Percentiles rank a stretch among this genome's conserved stretches.
phyloP scores from a whole-genome alignment of 2,329 filamentous ascomycete genomes.

The Cladosporium sp. region DNA sequence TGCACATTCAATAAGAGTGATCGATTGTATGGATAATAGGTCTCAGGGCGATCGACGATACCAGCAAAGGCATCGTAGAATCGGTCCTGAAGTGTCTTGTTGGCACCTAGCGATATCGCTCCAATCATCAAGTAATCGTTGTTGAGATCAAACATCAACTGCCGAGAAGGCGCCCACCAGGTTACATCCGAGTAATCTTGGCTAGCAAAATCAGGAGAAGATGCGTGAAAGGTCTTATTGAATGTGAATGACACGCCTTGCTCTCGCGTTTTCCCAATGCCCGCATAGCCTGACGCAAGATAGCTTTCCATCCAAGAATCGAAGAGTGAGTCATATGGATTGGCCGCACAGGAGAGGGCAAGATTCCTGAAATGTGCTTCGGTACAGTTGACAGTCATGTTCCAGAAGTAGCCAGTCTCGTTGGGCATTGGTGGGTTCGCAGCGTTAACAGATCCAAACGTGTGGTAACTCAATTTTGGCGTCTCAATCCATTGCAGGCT shows the following conservation, averaged over 20 bases:
- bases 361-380: background rate
- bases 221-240: conserved; percentile 9
- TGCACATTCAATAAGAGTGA: conserved; percentile 15
- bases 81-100: background rate
- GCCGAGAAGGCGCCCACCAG: conserved; percentile 23
- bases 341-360: conserved; percentile 9
- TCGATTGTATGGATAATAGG: conserved; percentile 15
- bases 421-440: background rate
- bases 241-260: background rate
- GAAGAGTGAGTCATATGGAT: conserved; percentile 4
- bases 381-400: background rate
- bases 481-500: conserved; percentile 24
- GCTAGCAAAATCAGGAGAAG: background rate
- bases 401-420: background rate
- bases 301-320: conserved; percentile 14
- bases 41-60: background rate
- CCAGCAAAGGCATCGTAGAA: background rate
- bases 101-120: background rate
- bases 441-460: conserved; percentile 3
- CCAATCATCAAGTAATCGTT: conserved; percentile 10
- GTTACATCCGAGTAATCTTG: background rate
- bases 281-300: background rate
- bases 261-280: background rate
- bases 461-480: background rate
- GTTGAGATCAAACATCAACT: conserved; percentile 19